Conservation (phyloP, 2,329 filamentous ascomycete genomes). For the Cordyceps militaris region DNA sequence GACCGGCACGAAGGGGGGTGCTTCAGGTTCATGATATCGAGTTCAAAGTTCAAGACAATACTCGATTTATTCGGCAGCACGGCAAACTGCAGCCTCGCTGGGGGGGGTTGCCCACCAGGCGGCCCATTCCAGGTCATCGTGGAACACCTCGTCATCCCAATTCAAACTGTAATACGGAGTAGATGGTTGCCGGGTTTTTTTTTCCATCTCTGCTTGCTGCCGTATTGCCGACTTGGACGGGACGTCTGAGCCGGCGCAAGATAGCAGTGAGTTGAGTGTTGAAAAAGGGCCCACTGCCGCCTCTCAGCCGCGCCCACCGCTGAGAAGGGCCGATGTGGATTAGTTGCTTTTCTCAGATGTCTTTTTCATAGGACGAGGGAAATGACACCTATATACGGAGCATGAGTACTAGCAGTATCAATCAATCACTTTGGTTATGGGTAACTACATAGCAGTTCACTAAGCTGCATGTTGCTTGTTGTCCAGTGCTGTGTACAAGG, state of each 20-base stretch:
- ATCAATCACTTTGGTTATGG: no score
- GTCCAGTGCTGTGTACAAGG: no score
- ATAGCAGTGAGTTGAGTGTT: neutral
- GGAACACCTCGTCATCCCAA: no score
- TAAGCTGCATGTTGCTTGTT: no score
- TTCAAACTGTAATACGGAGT: no score
- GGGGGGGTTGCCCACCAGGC: neutral
- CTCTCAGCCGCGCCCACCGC: neutral
- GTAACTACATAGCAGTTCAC: no score
- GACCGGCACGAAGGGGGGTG: no score
- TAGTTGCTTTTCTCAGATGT: neutral
- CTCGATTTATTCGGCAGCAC: neutral
- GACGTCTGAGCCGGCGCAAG: neutral
- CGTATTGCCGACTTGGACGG: conserved; percentile 7
- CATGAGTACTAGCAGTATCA: no score
- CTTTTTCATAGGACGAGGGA: no score
- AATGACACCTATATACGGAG: no score
- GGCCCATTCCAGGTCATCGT: neutral
- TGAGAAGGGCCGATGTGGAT: neutral
- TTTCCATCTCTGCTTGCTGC: no score
- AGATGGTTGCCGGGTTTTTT: no score
- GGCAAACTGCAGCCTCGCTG: neutral
- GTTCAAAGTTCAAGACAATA: neutral
- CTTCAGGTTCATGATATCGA: neutral
- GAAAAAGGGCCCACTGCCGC: neutral